Percentiles rank a stretch among this genome's conserved stretches.
These are phyloP conservation scores for Exophiala phaeomuriformis DNA, from an alignment of 2,329 filamentous ascomycete genomes.

Conservation along the genomic window DNA sequence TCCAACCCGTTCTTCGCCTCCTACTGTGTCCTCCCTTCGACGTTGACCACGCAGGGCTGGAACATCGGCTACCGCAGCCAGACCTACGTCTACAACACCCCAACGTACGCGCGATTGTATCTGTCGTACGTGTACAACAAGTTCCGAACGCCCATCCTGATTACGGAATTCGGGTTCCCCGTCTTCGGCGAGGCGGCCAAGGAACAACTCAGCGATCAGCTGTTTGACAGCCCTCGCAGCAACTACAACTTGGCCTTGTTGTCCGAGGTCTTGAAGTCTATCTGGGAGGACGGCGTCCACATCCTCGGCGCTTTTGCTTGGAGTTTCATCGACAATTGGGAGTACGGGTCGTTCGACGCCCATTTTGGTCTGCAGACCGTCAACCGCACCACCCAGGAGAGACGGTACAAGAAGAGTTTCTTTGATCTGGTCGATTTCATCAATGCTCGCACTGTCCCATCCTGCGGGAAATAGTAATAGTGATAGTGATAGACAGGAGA, in stretches of 20 bases:
- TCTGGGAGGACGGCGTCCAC: constrained; percentile 51
- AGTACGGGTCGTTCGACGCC: constrained; percentile 41
- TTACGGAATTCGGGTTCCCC: constrained; percentile 53
- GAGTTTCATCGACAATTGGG: constrained; percentile 41
- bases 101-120: constrained; percentile 51
- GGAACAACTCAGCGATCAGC: constrained; percentile 42
- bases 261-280: constrained; percentile 49
- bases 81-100: constrained; percentile 38
- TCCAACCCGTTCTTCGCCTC: constrained; percentile 42
- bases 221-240: constrained; percentile 49
- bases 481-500: too few species aligned
- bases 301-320: constrained; percentile 51
- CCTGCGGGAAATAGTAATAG: too few species aligned
- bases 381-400: constrained; percentile 46
- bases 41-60: constrained; percentile 47
- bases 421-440: constrained; percentile 53
- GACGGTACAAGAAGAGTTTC: constrained; percentile 52
- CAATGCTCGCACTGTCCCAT: constrained; percentile 19
- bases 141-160: constrained; percentile 43
- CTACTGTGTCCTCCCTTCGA: constrained; percentile 47
- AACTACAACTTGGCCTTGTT: constrained; percentile 51
- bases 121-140: constrained; percentile 56
- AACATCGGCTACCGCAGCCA: constrained; percentile 46
- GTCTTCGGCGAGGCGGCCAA: constrained; percentile 43
- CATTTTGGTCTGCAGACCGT: constrained; percentile 53